Evolutionary conservation across 495 filamentous ascomycete species (phyloP).

Genomic region (Pyrenula aspistea): DNA sequence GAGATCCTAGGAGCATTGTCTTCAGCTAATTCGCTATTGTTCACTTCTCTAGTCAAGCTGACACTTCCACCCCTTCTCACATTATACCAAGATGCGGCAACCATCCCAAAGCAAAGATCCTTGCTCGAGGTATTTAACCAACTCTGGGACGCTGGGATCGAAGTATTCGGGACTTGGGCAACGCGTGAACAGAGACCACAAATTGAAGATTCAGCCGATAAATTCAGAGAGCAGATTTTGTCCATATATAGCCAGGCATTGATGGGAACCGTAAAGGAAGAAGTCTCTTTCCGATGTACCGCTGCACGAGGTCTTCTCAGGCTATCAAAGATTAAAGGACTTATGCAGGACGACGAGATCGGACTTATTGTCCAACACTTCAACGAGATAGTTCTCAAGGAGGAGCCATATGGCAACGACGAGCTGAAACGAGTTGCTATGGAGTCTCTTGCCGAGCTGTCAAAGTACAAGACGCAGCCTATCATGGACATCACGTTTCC

Average conservation of each 20-base stretch:
- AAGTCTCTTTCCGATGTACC: slow-evolving; percentile 51
- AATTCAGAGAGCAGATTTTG: slow-evolving; percentile 50
- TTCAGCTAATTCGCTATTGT: slow-evolving; percentile 39
- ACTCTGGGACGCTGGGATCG: slow-evolving; percentile 43
- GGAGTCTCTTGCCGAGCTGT: slow-evolving; percentile 48
- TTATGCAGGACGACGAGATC: slow-evolving; percentile 52
- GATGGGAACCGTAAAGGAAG: slow-evolving; percentile 47
- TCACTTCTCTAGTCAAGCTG: slow-evolving; percentile 40
- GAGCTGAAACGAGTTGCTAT: slow-evolving; percentile 55
- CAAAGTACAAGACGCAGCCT: slow-evolving; percentile 51
- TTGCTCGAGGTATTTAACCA: slow-evolving; percentile 51
- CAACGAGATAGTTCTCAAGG: slow-evolving; percentile 50
- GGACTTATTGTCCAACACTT: slow-evolving; percentile 53
- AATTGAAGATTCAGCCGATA: slow-evolving; percentile 37
- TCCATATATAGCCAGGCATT: slow-evolving; percentile 49
- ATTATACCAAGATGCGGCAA: slow-evolving; percentile 51
- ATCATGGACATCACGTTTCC: slow-evolving; percentile 64
- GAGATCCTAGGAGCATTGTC: slow-evolving; percentile 48
- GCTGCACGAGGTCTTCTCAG: slow-evolving; percentile 48
- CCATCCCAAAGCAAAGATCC: slow-evolving; percentile 54
- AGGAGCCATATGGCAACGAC: slow-evolving; percentile 41
- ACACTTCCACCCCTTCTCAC: slow-evolving; percentile 48
- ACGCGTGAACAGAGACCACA: slow-evolving; percentile 16
- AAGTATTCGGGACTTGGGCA: slow-evolving; percentile 47
- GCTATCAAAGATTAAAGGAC: slow-evolving; percentile 39